Evolutionary conservation across 2,329 filamentous ascomycete species (phyloP), one percentile per base, ranked within the genome.

Genomic region (Fusarium brachygibbosum): DNA sequence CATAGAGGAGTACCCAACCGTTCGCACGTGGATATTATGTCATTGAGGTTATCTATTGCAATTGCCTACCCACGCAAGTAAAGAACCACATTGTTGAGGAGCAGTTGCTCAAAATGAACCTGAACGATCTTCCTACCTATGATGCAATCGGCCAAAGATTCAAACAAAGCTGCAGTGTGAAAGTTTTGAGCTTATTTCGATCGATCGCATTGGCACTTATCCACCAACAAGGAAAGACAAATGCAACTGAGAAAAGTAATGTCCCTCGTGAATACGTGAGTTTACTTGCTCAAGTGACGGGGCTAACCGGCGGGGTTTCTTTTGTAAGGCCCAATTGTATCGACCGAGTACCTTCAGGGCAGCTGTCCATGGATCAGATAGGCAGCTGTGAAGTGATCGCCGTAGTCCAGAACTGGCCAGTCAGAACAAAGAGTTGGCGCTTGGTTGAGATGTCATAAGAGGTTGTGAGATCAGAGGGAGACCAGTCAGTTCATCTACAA

Each of bases 351-450:
- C 37, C 31, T 52, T 32, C 46, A 69, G 57, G 53, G 50, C 42
- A 60, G 44, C 51, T 52, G 46, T 54, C 19, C 44, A 48, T 64
- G 51, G 54, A 66, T 63, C 32, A 60, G 38, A 63, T 35, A 58
- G 48, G 48, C 48, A 51, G 58, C 53, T 63, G 62, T 46, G 51
- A 62, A 49, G 37, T 55, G 63, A 68, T 70, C 58, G 41, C 28
- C 63, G 50, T 34, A 46, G 63, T 68, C 67, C 54, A 51, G 53
- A 70, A 60, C 67, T 58, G 63, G 67, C 67, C 67, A 70, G 46
- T 64, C 41, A 68, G 63, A 46, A 56, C 31, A 44, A 50, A 59
- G 58, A 44, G 25, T 41, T 42, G 35, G 21, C 35, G 34, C 44
- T 64, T 70, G 67, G 50, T 51, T 35, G 42, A 53, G 46, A 46